Evolutionary conservation across 148 eudicot species (phyloP).

Genomic region (Diospyros lotus): DNA sequence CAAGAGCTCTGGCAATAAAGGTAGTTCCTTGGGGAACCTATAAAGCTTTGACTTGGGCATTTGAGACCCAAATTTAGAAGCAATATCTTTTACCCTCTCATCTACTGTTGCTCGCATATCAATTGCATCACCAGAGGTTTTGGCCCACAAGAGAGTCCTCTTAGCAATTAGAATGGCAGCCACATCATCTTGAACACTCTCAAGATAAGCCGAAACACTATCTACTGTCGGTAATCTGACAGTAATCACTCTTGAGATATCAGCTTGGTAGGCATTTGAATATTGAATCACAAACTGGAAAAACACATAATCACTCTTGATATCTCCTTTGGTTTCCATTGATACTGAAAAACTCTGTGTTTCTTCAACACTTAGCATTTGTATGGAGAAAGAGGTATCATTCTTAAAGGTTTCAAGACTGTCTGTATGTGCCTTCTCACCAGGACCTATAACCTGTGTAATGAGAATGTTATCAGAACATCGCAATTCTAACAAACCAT

Average conservation of each 20-base stretch:
- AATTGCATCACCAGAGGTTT: constrained; percentile 52
- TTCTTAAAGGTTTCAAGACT: constrained; percentile 67
- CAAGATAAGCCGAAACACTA: constrained; percentile 81
- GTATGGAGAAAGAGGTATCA: constrained; percentile 63
- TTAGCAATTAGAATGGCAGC: constrained; percentile 88
- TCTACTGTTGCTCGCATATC: constrained; percentile 70
- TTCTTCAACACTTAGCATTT: constrained; percentile 90
- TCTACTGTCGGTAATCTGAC: constrained; percentile 85
- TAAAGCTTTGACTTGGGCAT: constrained; percentile 84
- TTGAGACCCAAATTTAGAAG: constrained; percentile 74
- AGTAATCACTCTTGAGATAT: constrained; percentile 80
- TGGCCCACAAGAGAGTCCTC: constrained; percentile 77
- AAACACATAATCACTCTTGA: constrained; percentile 61
- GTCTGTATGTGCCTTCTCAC: constrained; percentile 77
- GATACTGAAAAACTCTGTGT: constrained; percentile 78
- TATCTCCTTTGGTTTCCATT: constrained; percentile 68
- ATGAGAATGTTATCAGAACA: constrained; percentile 65
- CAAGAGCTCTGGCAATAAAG: constrained; percentile 73
- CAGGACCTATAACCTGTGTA: constrained; percentile 84
- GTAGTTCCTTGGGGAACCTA: constrained; percentile 84
- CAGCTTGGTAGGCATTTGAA: constrained; percentile 79
- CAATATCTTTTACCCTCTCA: constrained; percentile 89
- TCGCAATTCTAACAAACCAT: constrained; percentile 78
- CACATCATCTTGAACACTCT: constrained; percentile 89
- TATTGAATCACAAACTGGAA: constrained; percentile 78